These are phyloP conservation scores for Zalerion maritima DNA, from an alignment of 495 filamentous ascomycete genomes.

Conservation along the genomic window DNA sequence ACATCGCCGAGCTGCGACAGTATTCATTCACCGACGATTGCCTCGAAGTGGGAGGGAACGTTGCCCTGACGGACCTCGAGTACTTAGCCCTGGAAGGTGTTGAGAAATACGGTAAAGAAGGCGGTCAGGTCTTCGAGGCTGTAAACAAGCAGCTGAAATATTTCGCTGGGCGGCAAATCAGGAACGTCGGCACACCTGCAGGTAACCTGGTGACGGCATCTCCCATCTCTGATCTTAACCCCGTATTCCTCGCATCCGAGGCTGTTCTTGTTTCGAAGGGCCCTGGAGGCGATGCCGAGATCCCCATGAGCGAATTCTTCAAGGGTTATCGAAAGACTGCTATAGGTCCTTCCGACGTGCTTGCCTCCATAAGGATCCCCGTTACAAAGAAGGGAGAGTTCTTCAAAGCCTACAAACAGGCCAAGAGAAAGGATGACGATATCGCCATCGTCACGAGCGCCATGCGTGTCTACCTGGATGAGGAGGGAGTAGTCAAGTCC, in stretches of 20 bases:
- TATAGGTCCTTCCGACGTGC: slow-evolving; percentile 66
- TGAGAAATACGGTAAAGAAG: slow-evolving; percentile 56
- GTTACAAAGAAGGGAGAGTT: slow-evolving; percentile 52
- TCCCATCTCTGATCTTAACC: slow-evolving; percentile 93
- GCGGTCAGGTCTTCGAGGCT: slow-evolving; percentile 58
- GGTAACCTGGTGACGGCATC: slow-evolving; percentile 92
- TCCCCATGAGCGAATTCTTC: slow-evolving; percentile 90
- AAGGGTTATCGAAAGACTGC: slow-evolving; percentile 79
- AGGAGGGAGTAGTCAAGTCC: slow-evolving; percentile 48
- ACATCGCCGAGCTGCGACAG: slow-evolving; percentile 74
- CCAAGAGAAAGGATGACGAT: slow-evolving; percentile 93
- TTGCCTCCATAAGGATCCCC: slow-evolving; percentile 76
- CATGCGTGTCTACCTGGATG: slow-evolving; percentile 52
- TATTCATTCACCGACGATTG: slow-evolving; percentile 67
- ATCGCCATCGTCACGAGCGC: slow-evolving; percentile 90
- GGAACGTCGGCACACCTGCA: slow-evolving; percentile 91
- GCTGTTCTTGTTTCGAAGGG: slow-evolving; percentile 68
- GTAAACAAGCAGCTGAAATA: slow-evolving; percentile 73
- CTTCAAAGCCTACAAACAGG: slow-evolving; percentile 78
- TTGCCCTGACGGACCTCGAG: slow-evolving; percentile 76
- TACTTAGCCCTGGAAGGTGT: slow-evolving; percentile 58
- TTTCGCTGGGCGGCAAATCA: slow-evolving; percentile 90
- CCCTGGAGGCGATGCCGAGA: slow-evolving; percentile 50
- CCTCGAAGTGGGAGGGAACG: slow-evolving; percentile 81
- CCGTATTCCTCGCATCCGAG: slow-evolving; percentile 80